phyloP scores from a whole-genome alignment of 2,329 filamentous ascomycete genomes.

The Colletotrichum sp. region DNA sequence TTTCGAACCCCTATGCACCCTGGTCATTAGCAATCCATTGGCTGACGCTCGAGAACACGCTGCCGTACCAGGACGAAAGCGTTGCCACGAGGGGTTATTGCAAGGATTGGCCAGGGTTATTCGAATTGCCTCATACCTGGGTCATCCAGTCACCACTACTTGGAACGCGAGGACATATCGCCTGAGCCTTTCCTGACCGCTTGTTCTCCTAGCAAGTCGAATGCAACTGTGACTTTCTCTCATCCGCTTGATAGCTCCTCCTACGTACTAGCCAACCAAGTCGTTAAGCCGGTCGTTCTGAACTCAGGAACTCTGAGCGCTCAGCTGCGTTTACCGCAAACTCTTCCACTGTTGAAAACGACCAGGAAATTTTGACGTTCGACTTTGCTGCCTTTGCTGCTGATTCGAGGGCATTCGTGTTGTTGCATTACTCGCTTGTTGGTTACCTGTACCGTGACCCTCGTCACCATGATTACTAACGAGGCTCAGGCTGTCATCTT shows the following conservation, averaged over 20 bases:
- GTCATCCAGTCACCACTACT: not conserved
- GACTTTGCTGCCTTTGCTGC: not conserved
- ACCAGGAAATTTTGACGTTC: not conserved
- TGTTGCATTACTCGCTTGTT: not conserved
- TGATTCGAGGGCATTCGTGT: not conserved
- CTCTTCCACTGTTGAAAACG: not conserved
- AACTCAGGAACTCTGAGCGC: not conserved
- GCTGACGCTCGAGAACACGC: not conserved
- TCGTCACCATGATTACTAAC: not conserved
- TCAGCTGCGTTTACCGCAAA: not conserved
- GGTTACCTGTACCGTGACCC: not conserved
- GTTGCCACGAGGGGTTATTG: not conserved
- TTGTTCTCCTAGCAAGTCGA: not conserved
- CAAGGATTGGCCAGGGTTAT: not conserved
- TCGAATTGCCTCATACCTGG: not conserved
- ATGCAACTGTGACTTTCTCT: not conserved
- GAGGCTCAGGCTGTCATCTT: not conserved
- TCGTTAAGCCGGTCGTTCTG: not conserved
- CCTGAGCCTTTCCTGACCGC: not conserved
- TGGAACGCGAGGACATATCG: not conserved
- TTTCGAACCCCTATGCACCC: not conserved
- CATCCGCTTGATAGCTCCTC: not conserved
- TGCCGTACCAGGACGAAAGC: not conserved
- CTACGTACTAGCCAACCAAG: not conserved
- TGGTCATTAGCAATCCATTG: slow-evolving; percentile 13